Conservation (phyloP, 176 grass and related monocot genomes). For the Carex kokanica region DNA sequence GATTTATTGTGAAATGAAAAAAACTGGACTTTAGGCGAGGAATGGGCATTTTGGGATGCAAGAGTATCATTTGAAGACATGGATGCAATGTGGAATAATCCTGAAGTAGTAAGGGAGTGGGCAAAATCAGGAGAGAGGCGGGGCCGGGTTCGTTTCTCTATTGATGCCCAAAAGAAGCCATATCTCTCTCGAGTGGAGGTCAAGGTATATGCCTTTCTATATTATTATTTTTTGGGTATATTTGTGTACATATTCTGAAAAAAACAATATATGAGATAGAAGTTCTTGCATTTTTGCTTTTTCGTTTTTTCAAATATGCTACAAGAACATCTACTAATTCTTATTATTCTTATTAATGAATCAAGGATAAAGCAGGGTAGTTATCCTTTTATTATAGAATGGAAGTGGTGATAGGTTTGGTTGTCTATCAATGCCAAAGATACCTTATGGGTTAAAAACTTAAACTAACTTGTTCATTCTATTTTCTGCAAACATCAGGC, state of each 20-base stretch:
- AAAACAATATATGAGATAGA: background rate
- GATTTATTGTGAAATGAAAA: background rate
- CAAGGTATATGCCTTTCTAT: slow-evolving; percentile 48
- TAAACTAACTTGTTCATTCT: slow-evolving; percentile 17
- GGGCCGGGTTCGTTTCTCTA: slow-evolving; percentile 80
- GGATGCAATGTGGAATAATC: slow-evolving; percentile 75
- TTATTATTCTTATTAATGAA: background rate
- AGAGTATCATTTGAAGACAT: slow-evolving; percentile 73
- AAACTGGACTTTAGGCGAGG: slow-evolving; percentile 40
- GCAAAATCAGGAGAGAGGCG: slow-evolving; percentile 80
- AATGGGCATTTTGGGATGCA: slow-evolving; percentile 74
- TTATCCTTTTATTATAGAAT: background rate
- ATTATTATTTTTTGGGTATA: background rate
- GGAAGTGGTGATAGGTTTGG: background rate
- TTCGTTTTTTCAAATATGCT: background rate
- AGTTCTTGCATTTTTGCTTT: slow-evolving; percentile 1
- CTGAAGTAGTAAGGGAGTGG: slow-evolving; percentile 83
- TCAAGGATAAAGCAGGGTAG: background rate
- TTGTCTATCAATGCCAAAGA: background rate
- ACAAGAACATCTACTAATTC: background rate
- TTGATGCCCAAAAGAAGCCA: slow-evolving; percentile 72
- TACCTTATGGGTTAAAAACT: background rate
- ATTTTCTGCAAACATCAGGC: slow-evolving; percentile 52
- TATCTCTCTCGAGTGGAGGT: slow-evolving; percentile 98
- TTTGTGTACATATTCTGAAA: background rate